Base-by-base conservation (phyloP, 2,329 filamentous ascomycete genomes). In the Xylariales sp. region DNA sequence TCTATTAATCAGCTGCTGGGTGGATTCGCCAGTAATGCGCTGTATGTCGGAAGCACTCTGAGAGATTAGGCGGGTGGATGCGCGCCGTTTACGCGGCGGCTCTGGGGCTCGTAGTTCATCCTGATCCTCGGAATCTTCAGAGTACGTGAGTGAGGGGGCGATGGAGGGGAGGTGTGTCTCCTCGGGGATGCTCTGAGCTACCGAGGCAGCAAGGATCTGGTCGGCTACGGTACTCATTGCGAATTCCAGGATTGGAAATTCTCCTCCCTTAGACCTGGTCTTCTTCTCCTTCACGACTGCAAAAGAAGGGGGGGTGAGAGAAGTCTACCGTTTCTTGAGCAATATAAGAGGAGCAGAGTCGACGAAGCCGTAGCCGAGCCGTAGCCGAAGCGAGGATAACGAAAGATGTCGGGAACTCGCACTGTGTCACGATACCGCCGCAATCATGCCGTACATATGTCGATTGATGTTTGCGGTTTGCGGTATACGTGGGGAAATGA, bases 21-120 rank as follows among this genome's bases (percentile, higher is more conserved):
- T 88, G 7, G 88, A 85, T 78, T 90, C 87, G 72, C 88, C 89
- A 5, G 89, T 90, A 67, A 91, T 87, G 72, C 87, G 84, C 75
- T 87, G 86, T 48, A 90, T 85, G 70, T 90, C 88, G 56, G 84
- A 85, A 36, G 86, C 86, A 76, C 83, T 90, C 78, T 89, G 87
- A 50, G 88, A 86, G 72, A 90, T 89, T 52, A 93, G 83, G 14
- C 86, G 86, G 7, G 91, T 93, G 3, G 90, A 93, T 64, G 90
- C 91, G 60, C 90, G 89, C 61, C 90, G 86, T 36, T 80, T 83
- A 53, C 86, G 86, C 54, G 79, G 78, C 69, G 81, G 80, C 41
- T 81, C 80, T 30, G 78, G 74, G 28, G 82, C 82, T 69, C 82
- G 79, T 67, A 85, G 84, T 57, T 88, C 86, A 70, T 84, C 82